Base-by-base conservation (phyloP, 2,329 filamentous ascomycete species). In the Uncinocarpus reesii region DNA sequence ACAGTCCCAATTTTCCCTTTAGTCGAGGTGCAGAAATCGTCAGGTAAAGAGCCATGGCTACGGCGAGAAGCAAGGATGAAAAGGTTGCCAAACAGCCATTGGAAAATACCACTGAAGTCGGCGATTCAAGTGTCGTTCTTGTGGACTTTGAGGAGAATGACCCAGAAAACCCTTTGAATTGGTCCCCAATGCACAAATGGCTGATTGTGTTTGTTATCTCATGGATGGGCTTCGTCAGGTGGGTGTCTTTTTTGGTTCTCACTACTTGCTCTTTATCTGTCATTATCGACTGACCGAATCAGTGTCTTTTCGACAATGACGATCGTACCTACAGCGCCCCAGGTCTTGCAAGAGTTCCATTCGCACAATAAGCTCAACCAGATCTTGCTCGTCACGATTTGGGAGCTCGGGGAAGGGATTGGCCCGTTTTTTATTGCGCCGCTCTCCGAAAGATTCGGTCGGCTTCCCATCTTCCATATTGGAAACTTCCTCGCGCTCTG, bases 341-440 rank as follows among this genome's bases (percentile, higher is more conserved):
- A 63, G 29, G 60, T 77, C 24, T 68, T 68, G 52, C 49, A 51
- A 8, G 72, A 76, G 23, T 75, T 77, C 44, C 53, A 66, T 34
- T 67, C 69, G 26, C 58, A 57, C 5, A 68, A 67, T 49, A 53
- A 60, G 2, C 70, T 70, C 2, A 55, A 75, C 1, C 70, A 63
- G 2, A 64, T 75, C 10, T 73, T 80, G 57, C 71, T 75, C 10
- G 76, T 80, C 34, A 78, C 73, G 50, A 79, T 82, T 50, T 82
- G 79, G 57, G 62, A 81, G 2, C 20, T 49, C 10, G 47, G 47
- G 8, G 34, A 40, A 24, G 31, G 26, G 3, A 21, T 81, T 47
- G 78, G 78, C 0, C 79, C 79, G 0, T 64, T 83, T 2, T 55
- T 84, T 1, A 81, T 81, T 70, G 81, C 80, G 2, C 80, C 80